Percentiles rank a stretch among this genome's conserved stretches.
These are phyloP conservation scores for Crithidia fasciculata DNA, from an alignment of 208 protist species.

Conservation along the genomic window DNA sequence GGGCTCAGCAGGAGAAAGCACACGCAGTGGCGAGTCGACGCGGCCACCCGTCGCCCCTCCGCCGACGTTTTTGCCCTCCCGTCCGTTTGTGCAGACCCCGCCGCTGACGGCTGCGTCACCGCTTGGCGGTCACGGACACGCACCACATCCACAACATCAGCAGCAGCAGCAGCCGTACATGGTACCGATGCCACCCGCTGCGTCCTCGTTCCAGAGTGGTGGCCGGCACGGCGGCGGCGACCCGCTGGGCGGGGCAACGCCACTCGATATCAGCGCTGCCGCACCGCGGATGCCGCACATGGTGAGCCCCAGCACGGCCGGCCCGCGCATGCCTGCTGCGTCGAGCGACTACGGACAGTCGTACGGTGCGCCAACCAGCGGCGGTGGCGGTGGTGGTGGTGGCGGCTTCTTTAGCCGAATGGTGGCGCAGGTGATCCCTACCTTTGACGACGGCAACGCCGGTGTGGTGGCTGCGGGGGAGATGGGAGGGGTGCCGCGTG, in stretches of 20 bases:
- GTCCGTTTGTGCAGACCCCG: slow-evolving; percentile 8
- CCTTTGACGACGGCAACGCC: slow-evolving; percentile 21
- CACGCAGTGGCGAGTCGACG: slow-evolving; percentile 21
- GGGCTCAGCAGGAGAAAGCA: slow-evolving; percentile 3
- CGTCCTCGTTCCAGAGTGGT: not conserved
- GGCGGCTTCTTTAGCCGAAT: slow-evolving; percentile 27
- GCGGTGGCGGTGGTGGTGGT: not conserved
- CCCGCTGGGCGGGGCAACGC: slow-evolving; percentile 5
- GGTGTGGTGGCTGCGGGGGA: not conserved
- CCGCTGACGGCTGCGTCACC: not conserved
- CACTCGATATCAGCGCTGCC: slow-evolving; percentile 2
- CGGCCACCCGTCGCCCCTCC: slow-evolving; percentile 9
- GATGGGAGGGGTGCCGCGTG: not conserved
- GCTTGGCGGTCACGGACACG: not conserved
- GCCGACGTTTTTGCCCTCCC: slow-evolving; percentile 23
- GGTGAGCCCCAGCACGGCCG: slow-evolving; percentile 8
- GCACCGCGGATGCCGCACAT: not conserved
- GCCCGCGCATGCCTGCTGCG: slow-evolving; percentile 21
- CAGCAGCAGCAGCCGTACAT: slow-evolving; percentile 26
- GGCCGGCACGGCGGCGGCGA: not conserved
- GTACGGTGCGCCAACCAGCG: not conserved
- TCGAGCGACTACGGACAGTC: slow-evolving; percentile 4
- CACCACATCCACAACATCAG: not conserved
- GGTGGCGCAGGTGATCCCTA: slow-evolving; percentile 23
- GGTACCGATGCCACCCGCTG: slow-evolving; percentile 18